Conservation (phyloP, 768 basidiomycete species). For the Russula virescens region DNA sequence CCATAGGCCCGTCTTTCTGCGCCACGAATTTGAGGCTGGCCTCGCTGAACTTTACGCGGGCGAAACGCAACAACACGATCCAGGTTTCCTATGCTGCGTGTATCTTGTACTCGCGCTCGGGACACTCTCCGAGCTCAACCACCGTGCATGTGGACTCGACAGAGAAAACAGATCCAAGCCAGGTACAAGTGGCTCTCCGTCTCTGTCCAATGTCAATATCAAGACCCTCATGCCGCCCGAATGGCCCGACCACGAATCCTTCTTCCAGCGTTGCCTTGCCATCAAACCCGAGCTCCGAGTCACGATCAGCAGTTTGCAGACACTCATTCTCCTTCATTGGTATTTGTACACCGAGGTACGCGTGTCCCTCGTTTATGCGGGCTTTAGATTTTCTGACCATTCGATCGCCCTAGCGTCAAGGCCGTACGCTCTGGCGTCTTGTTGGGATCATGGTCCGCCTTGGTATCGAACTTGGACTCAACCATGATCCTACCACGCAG, state of each 20-base stretch:
- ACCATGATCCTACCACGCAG: conserved; percentile 76
- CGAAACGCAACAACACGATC: conserved; percentile 50
- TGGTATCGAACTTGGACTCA: conserved; percentile 77
- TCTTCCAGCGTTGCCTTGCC: conserved; percentile 71
- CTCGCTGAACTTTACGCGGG: conserved; percentile 64
- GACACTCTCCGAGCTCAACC: conserved; percentile 76
- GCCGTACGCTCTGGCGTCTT: conserved; percentile 83
- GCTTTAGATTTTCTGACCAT: conserved; percentile 15
- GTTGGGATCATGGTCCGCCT: conserved; percentile 81
- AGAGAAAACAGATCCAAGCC: conserved; percentile 36
- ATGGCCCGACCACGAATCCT: conserved; percentile 82
- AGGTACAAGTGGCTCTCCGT: conserved; percentile 33
- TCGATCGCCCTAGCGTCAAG: conserved; percentile 57
- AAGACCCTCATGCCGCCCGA: conserved; percentile 58
- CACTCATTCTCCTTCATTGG: conserved; percentile 81
- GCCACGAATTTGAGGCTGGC: conserved; percentile 59
- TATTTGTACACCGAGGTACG: conserved; percentile 83
- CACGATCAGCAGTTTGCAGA: conserved; percentile 76
- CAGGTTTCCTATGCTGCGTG: conserved; percentile 71
- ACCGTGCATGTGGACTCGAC: conserved; percentile 53
- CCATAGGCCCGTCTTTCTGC: conserved; percentile 72
- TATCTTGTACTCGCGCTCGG: conserved; percentile 77
- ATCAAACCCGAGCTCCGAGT: conserved; percentile 81
- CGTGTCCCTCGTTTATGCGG: neutral
- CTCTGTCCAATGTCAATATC: conserved; percentile 31